Evolutionary conservation across 2,329 filamentous ascomycete genomes (phyloP).

Genomic region (Pseudogymnoascus sp.): DNA sequence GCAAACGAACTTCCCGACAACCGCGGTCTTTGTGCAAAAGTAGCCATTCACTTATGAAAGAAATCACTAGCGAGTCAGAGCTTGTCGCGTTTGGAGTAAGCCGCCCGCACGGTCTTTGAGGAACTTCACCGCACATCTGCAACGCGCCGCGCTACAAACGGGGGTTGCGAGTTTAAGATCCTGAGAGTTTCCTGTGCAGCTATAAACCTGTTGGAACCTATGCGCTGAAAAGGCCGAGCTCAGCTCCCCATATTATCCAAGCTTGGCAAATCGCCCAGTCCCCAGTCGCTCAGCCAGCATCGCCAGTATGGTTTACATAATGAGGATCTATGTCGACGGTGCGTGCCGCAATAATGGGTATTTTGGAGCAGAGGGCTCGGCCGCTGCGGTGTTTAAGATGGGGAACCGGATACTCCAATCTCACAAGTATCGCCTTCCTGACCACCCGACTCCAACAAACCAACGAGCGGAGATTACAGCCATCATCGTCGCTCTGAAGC

Average conservation of each 20-base stretch:
- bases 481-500: constrained; percentile 38
- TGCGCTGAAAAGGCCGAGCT: not conserved
- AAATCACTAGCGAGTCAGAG: not conserved
- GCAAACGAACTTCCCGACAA: not conserved
- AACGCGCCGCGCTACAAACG: not conserved
- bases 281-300: not conserved
- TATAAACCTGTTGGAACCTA: not conserved
- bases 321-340: constrained; percentile 30
- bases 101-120: not conserved
- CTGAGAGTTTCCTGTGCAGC: not conserved
- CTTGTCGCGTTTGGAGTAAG: not conserved
- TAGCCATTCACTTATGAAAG: too few species aligned
- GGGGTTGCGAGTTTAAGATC: not conserved
- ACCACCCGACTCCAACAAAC: constrained; percentile 22
- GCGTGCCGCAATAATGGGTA: constrained; percentile 29
- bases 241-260: not conserved
- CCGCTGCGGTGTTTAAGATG: constrained; percentile 23
- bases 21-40: not conserved
- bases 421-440: constrained; percentile 6
- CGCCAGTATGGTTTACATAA: constrained; percentile 26
- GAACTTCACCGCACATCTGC: not conserved
- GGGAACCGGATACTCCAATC: not conserved
- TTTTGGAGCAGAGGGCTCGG: constrained; percentile 22
- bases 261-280: not conserved
- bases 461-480: constrained; percentile 31